Conservation (phyloP, 202 grass and related monocot species). For the Digitaria exilis region DNA sequence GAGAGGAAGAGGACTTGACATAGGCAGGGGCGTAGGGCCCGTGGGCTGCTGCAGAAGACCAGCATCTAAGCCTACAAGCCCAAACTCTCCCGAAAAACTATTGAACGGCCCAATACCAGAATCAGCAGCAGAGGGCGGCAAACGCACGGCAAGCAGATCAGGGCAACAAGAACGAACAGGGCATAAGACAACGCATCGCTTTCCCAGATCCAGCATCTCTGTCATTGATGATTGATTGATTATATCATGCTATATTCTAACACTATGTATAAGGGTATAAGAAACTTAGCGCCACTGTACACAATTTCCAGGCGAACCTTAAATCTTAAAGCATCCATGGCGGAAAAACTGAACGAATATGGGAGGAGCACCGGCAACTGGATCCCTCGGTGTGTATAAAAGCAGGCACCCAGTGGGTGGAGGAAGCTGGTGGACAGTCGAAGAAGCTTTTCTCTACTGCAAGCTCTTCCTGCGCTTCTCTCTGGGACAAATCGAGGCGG, state of each 20-base stretch:
- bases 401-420: constrained; percentile 14
- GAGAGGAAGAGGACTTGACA: neutral
- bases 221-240: neutral
- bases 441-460: neutral
- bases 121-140: neutral
- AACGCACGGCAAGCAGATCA: neutral
- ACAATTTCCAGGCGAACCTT: constrained; percentile 17
- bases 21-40: too few species aligned
- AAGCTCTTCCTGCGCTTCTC: constrained; percentile 66
- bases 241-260: neutral
- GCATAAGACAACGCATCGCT: neutral
- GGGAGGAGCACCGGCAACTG: constrained; percentile 12
- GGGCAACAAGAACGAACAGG: neutral
- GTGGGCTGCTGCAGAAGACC: neutral
- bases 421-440: neutral
- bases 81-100: neutral
- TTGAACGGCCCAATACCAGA: neutral
- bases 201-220: constrained; percentile 12
- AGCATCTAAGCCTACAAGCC: too few species aligned
- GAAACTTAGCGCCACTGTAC: constrained; percentile 18
- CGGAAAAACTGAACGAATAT: neutral
- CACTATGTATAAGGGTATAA: constrained; percentile 16
- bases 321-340: neutral
- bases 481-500: constrained; percentile 31
- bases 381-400: constrained; percentile 9